Evolutionary conservation across 345 rosid species (phyloP), one percentile per base, ranked within the genome.

Genomic region (Pistacia vera): DNA sequence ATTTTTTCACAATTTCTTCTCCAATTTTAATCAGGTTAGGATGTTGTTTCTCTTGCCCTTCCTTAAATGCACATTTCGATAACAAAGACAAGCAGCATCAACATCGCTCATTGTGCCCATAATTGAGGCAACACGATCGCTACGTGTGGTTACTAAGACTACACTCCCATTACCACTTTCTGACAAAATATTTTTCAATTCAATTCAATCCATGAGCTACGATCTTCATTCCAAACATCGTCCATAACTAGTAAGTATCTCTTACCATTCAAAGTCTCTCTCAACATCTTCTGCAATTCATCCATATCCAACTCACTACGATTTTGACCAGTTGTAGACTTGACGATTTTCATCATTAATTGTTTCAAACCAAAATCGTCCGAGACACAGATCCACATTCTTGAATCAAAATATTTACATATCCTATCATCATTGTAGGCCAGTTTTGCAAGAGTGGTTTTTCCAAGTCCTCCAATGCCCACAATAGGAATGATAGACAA

Each of bases 371-470:
- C 8, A 25, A 70, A 81, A 0, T 81, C 75, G 36, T 55, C 18
- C 8, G 72, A n/a, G 51, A 71, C 48, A 56, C 69, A 73, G 22
- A 74, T 54, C 83, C 83, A 80, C 2, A 66, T 17, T 41, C 56
- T 83, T 55, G 9, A 22, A 3, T 51, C 64, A 49, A 83, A 83
- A 74, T 33, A 59, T 30, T 22, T 6, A 13, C 4, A 52, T 35
- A 74, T 63, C 22, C 33, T 70, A 20, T 55, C 28, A 65, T 82
- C 82, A 46, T 48, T n/a, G 57, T 13, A 82, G 8, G 70, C 83
- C 73, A 70, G n/a, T 70, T 79, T 76, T 3, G 75, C 85, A 1
- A 82, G 76, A 6, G 80, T 60, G 0, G 85, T 79, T 77, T 82
- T 82, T 22, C 85, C 81, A 0, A 62, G 1, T 5, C 85, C 83